These are phyloP conservation scores for Camelina neglecta DNA, from an alignment of 345 rosid genomes.

Conservation along the genomic window DNA sequence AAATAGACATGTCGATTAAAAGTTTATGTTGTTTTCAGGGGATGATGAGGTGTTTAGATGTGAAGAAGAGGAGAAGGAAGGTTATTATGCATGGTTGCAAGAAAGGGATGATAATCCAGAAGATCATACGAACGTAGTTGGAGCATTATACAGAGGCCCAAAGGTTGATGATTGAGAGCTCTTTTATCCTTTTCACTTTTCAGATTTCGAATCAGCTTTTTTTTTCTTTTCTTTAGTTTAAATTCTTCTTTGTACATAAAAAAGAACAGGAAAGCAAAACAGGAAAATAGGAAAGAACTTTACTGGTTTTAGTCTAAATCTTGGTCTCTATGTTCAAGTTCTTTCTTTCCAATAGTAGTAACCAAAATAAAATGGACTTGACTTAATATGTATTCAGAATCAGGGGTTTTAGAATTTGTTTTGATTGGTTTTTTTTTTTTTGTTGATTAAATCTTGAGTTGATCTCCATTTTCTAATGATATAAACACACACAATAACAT, in stretches of 20 bases:
- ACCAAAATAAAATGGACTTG: conserved; percentile 27
- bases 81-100: conserved; percentile 70
- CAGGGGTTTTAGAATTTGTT: not conserved
- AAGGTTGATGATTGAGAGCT: conserved; percentile 42
- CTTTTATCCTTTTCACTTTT: conserved; percentile 7
- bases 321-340: conserved; percentile 1
- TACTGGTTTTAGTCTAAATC: conserved; percentile 24
- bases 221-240: conserved; percentile 11
- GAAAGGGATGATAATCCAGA: conserved; percentile 65
- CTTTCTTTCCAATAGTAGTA: conserved; percentile 11
- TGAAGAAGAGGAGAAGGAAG: conserved; percentile 64
- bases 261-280: conserved; percentile 8
- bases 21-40: conserved; percentile 23
- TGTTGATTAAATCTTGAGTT: not conserved
- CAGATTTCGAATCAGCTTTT: not conserved
- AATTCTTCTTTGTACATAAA: conserved; percentile 56
- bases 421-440: not conserved
- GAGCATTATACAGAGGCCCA: conserved; percentile 63
- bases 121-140: conserved; percentile 54
- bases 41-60: conserved; percentile 51
- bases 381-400: not conserved
- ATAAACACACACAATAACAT: not conserved
- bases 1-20: not conserved
- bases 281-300: conserved; percentile 9
- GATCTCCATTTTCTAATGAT: not conserved